These are phyloP conservation scores for Aspergillus incahuasiensis DNA, from an alignment of 495 filamentous ascomycete species.

Conservation along the genomic window DNA sequence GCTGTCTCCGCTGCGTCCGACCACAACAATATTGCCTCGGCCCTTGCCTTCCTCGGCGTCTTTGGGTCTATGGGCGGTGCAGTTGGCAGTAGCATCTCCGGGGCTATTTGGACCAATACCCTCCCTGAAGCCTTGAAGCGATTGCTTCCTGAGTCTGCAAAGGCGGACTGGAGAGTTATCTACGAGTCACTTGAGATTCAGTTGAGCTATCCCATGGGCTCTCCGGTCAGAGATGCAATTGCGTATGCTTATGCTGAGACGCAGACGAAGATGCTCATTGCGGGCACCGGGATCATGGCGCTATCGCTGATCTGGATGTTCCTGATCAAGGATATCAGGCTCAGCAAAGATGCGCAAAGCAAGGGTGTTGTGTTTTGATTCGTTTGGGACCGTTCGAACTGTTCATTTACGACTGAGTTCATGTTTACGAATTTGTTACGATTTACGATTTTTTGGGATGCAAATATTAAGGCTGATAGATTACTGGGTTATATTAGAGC, in stretches of 20 bases:
- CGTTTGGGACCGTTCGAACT: background rate
- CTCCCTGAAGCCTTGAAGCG: conserved; percentile 50
- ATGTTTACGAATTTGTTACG: background rate
- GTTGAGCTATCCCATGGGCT: conserved; percentile 48
- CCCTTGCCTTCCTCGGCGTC: conserved; percentile 59
- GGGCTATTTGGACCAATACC: conserved; percentile 63
- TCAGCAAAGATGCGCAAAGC: conserved; percentile 46
- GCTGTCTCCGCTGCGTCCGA: conserved; percentile 60
- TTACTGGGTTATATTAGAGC: background rate
- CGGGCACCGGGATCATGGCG: conserved; percentile 40
- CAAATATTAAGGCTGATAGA: background rate
- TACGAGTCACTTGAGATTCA: conserved; percentile 49
- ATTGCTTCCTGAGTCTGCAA: conserved; percentile 49
- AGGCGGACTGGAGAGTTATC: conserved; percentile 42
- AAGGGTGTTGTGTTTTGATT: conserved; percentile 27
- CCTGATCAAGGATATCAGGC: conserved; percentile 53
- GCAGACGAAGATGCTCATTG: conserved; percentile 53
- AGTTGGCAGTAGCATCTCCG: conserved; percentile 58
- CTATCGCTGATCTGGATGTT: conserved; percentile 42
- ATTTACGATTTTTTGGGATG: background rate
- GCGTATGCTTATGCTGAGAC: conserved; percentile 50
- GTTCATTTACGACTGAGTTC: background rate
- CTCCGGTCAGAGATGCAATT: conserved; percentile 50
- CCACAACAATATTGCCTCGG: conserved; percentile 62
- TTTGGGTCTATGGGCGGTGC: conserved; percentile 62